phyloP scores from a whole-genome alignment of 2,329 filamentous ascomycete species.

The Metarhizium rileyi region DNA sequence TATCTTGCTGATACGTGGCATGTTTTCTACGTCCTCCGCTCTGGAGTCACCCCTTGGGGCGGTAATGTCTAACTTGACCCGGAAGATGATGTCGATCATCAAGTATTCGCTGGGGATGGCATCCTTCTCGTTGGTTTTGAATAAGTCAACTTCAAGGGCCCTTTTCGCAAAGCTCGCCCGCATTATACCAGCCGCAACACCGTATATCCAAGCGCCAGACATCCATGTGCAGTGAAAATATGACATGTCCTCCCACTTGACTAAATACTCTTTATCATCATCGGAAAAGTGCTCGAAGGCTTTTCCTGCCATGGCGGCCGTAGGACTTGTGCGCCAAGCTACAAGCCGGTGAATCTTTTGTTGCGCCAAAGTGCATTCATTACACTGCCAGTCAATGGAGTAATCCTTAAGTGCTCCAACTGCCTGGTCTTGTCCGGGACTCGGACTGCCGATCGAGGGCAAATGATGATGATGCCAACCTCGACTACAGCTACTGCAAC shows the following conservation, averaged over 20 bases:
- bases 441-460: constrained; percentile 34
- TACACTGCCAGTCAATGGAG: constrained; percentile 66
- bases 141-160: constrained; percentile 44
- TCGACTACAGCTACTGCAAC: constrained; percentile 67
- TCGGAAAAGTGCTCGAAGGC: constrained; percentile 36
- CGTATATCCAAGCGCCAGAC: constrained; percentile 81
- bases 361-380: constrained; percentile 57
- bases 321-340: constrained; percentile 60
- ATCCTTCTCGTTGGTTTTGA: constrained; percentile 61
- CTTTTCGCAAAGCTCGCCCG: constrained; percentile 68
- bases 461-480: constrained; percentile 82
- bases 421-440: constrained; percentile 23
- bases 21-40: constrained; percentile 60
- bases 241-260: constrained; percentile 77
- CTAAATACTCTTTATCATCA: constrained; percentile 79
- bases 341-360: constrained; percentile 69
- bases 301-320: constrained; percentile 29
- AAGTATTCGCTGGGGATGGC: constrained; percentile 84
- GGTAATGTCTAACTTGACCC: constrained; percentile 48
- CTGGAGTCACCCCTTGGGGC: constrained; percentile 47
- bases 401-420: constrained; percentile 61
- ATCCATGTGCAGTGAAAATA: constrained; percentile 82
- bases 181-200: constrained; percentile 53
- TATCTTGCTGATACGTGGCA: constrained; percentile 62
- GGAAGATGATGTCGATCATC: constrained; percentile 79